Conservation (phyloP, 2,329 filamentous ascomycete species). For the Pseudogymnoascus sp. region DNA sequence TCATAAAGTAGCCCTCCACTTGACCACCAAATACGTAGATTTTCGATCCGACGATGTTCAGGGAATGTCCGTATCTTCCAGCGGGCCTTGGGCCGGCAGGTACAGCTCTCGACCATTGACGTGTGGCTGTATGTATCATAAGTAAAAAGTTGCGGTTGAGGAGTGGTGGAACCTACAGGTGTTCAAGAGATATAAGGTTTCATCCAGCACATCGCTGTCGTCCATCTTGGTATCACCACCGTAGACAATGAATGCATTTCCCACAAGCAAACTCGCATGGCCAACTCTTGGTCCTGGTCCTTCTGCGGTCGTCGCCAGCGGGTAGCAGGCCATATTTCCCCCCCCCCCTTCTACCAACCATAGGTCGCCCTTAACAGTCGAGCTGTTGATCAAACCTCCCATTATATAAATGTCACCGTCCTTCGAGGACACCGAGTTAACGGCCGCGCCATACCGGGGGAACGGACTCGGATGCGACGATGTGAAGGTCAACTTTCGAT, state of each 20-base stretch:
- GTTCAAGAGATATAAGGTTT: constrained; percentile 92
- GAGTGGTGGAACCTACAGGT: constrained; percentile 62
- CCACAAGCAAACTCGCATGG: constrained; percentile 86
- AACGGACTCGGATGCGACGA: constrained; percentile 79
- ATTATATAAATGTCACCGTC: constrained; percentile 97
- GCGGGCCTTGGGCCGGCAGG: constrained; percentile 78
- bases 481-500: constrained; percentile 78
- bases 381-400: constrained; percentile 90
- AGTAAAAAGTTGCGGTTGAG: constrained; percentile 14
- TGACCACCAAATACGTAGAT: constrained; percentile 97
- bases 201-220: constrained; percentile 81
- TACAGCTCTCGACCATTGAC: constrained; percentile 93
- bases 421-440: constrained; percentile 86
- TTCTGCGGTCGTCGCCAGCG: constrained; percentile 83
- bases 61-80: constrained; percentile 88
- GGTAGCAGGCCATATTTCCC: constrained; percentile 80
- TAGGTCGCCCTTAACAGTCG: constrained; percentile 90
- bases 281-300: constrained; percentile 92
- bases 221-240: constrained; percentile 97
- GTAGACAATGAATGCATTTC: constrained; percentile 98
- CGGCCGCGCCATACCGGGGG: constrained; percentile 91
- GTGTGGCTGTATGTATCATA: constrained; percentile 58
- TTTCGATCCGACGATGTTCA: constrained; percentile 94
- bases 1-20: constrained; percentile 96
- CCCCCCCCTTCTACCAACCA: constrained; percentile 95